phyloP scores from a whole-genome alignment of 2,329 filamentous ascomycete species.

The Botrytis tulipae region DNA sequence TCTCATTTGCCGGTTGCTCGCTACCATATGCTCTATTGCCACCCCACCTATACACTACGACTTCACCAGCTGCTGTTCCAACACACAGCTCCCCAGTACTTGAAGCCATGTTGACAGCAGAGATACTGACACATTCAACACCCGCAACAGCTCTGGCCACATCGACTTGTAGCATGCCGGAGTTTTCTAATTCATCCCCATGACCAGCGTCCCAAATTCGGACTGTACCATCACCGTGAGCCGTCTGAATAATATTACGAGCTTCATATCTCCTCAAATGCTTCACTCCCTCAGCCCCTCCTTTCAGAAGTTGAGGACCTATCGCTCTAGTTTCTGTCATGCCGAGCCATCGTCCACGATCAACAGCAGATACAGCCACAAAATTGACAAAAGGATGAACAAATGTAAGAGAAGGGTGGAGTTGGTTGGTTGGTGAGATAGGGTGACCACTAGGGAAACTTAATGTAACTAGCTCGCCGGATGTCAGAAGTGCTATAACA shows the following conservation, averaged over 20 bases:
- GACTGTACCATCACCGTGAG: slow-evolving; percentile 89
- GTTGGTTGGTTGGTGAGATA: slow-evolving; percentile 87
- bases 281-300: slow-evolving; percentile 70
- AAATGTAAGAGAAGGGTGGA: slow-evolving; percentile 83
- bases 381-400: slow-evolving; percentile 86
- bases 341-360: slow-evolving; percentile 81
- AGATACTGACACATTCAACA: slow-evolving; percentile 73
- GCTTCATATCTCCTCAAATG: slow-evolving; percentile 75
- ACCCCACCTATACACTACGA: slow-evolving; percentile 86
- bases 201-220: slow-evolving; percentile 91
- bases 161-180: slow-evolving; percentile 77
- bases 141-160: slow-evolving; percentile 77
- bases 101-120: slow-evolving; percentile 76
- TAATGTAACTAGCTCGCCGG: slow-evolving; percentile 84
- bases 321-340: slow-evolving; percentile 81
- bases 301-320: slow-evolving; percentile 74
- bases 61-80: slow-evolving; percentile 78
- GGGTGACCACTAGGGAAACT: slow-evolving; percentile 91
- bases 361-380: slow-evolving; percentile 68
- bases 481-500: slow-evolving; percentile 73
- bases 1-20: slow-evolving; percentile 52
- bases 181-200: slow-evolving; percentile 90
- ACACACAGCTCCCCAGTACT: slow-evolving; percentile 80
- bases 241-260: slow-evolving; percentile 79
- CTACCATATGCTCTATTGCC: slow-evolving; percentile 70